Conservation (phyloP, 345 rosid genomes). For the Ceriops tagal region DNA sequence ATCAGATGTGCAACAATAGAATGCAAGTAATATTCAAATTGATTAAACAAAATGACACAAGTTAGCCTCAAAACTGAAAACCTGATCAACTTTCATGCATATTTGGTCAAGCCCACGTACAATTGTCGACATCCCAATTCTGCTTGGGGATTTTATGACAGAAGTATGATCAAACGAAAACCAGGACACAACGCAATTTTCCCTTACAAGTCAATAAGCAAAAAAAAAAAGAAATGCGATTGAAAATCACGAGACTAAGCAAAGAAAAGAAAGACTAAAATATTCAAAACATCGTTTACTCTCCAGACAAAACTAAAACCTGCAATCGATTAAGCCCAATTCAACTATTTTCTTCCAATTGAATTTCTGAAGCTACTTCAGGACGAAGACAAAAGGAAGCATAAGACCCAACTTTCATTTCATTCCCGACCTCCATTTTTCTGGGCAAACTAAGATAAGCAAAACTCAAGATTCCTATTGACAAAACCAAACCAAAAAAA, state of each 20-base stretch:
- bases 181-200: slow-evolving; percentile 2
- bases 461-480: slow-evolving; percentile 16
- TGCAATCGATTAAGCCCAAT: neutral
- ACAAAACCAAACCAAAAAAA: neutral
- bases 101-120: neutral
- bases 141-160: neutral
- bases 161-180: neutral
- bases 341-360: neutral
- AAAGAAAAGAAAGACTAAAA: slow-evolving; percentile 3
- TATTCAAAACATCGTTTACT: neutral
- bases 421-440: slow-evolving; percentile 11
- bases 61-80: neutral
- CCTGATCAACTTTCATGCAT: neutral
- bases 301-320: neutral
- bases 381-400: neutral
- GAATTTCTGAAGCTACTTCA: neutral
- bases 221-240: neutral
- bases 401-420: neutral
- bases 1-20: neutral
- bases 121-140: neutral
- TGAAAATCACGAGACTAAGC: slow-evolving; percentile 1
- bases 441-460: slow-evolving; percentile 18
- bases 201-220: neutral
- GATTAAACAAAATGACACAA: neutral
- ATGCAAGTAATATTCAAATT: neutral